Percentiles rank a stretch among this genome's conserved stretches.
phyloP scores from a whole-genome alignment of 1,284 basidiomycete genomes.

The Ganoderma sinense region DNA sequence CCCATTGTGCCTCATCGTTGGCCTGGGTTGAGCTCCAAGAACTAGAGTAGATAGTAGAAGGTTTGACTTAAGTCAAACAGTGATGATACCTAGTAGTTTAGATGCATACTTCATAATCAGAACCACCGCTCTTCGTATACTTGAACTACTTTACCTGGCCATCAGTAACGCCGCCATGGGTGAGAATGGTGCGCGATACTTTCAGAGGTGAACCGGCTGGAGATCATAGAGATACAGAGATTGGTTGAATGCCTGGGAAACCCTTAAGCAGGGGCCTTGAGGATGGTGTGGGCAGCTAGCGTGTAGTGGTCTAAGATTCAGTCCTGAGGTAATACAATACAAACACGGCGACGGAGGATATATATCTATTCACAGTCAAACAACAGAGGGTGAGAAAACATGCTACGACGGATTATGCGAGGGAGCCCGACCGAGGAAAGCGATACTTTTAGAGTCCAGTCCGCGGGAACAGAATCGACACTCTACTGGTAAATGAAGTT shows the following conservation, averaged over 20 bases:
- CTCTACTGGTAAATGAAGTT: slow-evolving; percentile 76
- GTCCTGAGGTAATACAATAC: slow-evolving; percentile 6
- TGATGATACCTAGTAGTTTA: not conserved
- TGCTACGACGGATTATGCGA: slow-evolving; percentile 10
- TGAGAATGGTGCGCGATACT: not conserved
- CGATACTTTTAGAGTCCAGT: slow-evolving; percentile 3
- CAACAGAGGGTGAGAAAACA: slow-evolving; percentile 12
- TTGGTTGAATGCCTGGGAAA: not conserved
- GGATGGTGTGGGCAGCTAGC: not conserved
- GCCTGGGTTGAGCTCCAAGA: not conserved
- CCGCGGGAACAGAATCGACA: not conserved
- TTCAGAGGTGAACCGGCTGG: not conserved
- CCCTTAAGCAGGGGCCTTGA: not conserved
- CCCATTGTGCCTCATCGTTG: not conserved
- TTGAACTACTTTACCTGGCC: not conserved
- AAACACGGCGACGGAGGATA: slow-evolving; percentile 2
- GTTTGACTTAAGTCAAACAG: not conserved
- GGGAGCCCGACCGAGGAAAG: not conserved
- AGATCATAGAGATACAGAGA: not conserved
- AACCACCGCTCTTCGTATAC: not conserved
- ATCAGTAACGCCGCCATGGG: not conserved
- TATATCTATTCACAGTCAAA: slow-evolving; percentile 16
- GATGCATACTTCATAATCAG: not conserved
- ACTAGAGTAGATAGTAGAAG: not conserved
- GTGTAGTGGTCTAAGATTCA: not conserved